phyloP scores from a whole-genome alignment of 2,329 filamentous ascomycete species.

The Talaromyces funiculosus region DNA sequence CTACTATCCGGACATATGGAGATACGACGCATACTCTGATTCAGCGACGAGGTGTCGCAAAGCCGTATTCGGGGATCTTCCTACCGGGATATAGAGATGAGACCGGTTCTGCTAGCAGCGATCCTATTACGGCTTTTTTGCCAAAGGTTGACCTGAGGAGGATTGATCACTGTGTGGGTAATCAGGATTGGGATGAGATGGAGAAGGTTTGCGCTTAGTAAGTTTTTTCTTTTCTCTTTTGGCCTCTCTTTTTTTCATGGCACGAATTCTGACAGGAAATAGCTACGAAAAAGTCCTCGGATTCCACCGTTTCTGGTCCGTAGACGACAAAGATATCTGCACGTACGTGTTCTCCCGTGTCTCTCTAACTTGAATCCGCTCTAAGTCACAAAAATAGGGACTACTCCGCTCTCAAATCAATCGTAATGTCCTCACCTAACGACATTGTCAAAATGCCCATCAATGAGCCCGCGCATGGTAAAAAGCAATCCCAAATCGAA shows the following conservation, averaged over 20 bases:
- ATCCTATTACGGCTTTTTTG: conserved; percentile 46
- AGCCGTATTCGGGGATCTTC: conserved; percentile 66
- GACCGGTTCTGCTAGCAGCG: conserved; percentile 31
- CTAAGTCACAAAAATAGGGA: conserved; percentile 44
- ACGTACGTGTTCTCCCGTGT: conserved; percentile 44
- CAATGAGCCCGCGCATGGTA: conserved; percentile 87
- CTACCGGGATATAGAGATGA: conserved; percentile 71
- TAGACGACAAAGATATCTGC: conserved; percentile 88
- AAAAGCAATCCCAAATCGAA: conserved; percentile 90
- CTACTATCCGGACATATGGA: conserved; percentile 85
- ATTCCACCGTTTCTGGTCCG: conserved; percentile 96
- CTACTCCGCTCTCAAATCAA: conserved; percentile 78
- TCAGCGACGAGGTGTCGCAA: conserved; percentile 47
- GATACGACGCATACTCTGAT: conserved; percentile 93
- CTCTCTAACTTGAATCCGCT: not conserved
- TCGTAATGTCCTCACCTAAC: conserved; percentile 85
- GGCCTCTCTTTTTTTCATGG: no score
- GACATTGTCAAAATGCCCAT: conserved; percentile 95
- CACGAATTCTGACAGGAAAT: conserved; percentile 1
- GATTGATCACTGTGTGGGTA: conserved; percentile 96
- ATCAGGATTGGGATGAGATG: conserved; percentile 94
- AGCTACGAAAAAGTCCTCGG: conserved; percentile 83
- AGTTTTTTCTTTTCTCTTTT: no score
- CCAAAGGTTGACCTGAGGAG: conserved; percentile 63
- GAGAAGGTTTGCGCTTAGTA: conserved; percentile 56